Evolutionary conservation across 2,329 filamentous ascomycete genomes (phyloP), one percentile per base, ranked within the genome.

Genomic region (Gremmenia infestans): DNA sequence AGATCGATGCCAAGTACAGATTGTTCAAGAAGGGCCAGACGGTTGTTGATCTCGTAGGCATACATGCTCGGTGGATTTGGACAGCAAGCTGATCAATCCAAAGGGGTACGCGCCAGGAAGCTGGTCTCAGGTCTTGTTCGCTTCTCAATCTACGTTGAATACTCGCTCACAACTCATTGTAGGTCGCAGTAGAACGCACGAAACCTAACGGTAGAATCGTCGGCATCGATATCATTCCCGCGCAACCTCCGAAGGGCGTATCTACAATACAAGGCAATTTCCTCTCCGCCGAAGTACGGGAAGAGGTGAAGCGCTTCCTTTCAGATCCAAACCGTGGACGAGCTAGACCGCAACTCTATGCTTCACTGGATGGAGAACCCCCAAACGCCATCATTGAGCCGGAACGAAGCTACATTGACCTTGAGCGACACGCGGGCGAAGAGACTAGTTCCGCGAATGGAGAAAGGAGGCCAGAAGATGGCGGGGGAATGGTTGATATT

Each of bases 181-280:
- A 95, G 85, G 91, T 97, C 37, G 94, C 94, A 17, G 76, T 88
- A 36, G 87, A 90, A 58, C 81, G 85, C 52, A 96, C 90, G 4
- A 79, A 81, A 58, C 92, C 92, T 0, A 74, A 81, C 47, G 91
- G 92, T 8, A 83, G 87, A 45, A 86, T 99, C 12, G 77, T 99
- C 28, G 95, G 94, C 11, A 93, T 99, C 66, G 94, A 99, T 71
- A 81, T 99, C 51, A 91, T 99, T 62, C 94, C 94, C 4, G 90
- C 91, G 0, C 88, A 93, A 70, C 93, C 95, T 5, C 94, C 94
- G 0, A 85, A 82, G 67, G 94, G 94, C 22, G 91, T 96, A n/a
- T 92, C 89, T 28, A 91, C 91, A 2, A 91, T 99, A 55, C 94
- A 99, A 72, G 94, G 95, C 48, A 89, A 99, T 70, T 97, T 99